phyloP scores from a whole-genome alignment of 192 early-diverging fungal species.

The Coemansia sp. region DNA sequence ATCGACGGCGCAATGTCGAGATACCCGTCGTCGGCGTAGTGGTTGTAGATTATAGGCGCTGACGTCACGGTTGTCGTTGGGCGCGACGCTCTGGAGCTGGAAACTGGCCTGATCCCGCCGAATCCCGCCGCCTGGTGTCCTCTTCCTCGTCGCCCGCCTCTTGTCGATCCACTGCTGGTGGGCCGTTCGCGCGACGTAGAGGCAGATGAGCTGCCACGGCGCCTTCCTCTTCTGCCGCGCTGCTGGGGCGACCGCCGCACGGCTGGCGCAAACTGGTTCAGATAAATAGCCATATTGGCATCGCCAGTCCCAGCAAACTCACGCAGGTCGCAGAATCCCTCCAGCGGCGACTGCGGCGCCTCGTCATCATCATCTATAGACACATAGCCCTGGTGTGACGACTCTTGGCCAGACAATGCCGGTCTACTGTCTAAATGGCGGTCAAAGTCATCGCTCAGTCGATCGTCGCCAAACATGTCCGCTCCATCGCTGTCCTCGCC shows the following conservation, averaged over 20 bases:
- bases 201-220: not conserved
- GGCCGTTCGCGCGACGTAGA: conserved; percentile 3
- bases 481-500: conserved; percentile 11
- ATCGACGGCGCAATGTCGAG: conserved; percentile 34
- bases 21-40: conserved; percentile 47
- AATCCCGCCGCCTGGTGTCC: conserved; percentile 1
- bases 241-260: conserved; percentile 12
- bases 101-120: conserved; percentile 22
- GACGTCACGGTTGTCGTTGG: conserved; percentile 4
- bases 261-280: conserved; percentile 37
- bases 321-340: conserved; percentile 53
- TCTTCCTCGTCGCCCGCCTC: conserved; percentile 1
- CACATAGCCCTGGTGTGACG: not conserved
- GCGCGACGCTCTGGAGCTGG: conserved; percentile 5
- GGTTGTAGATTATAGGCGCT: conserved; percentile 24
- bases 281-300: conserved; percentile 31
- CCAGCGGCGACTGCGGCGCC: conserved; percentile 39
- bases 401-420: not conserved
- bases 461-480: not conserved
- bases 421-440: not conserved
- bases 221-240: not conserved
- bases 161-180: not conserved
- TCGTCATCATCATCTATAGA: not conserved
- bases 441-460: conserved; percentile 1
- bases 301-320: not conserved